phyloP scores from a whole-genome alignment of 2,329 filamentous ascomycete genomes.

The Colletotrichum graminicola region DNA sequence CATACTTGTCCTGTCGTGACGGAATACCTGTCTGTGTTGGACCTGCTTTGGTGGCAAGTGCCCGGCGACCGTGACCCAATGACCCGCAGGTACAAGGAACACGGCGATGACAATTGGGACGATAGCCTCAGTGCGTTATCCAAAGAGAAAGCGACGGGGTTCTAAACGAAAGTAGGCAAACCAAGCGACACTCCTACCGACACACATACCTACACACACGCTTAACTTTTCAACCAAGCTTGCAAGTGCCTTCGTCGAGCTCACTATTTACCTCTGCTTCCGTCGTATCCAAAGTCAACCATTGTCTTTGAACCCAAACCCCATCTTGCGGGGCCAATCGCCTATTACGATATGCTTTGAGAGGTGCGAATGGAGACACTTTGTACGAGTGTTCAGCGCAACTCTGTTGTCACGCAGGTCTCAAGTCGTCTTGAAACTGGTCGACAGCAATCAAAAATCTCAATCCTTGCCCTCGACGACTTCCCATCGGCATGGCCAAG shows the following conservation, averaged over 20 bases:
- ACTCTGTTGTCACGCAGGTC: slow-evolving; percentile 22
- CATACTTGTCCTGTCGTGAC: slow-evolving; percentile 9
- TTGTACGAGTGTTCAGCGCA: slow-evolving; percentile 18
- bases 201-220: background rate
- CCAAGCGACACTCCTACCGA: background rate
- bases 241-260: background rate
- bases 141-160: slow-evolving; percentile 7
- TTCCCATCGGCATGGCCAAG: background rate
- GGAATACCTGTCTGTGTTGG: background rate
- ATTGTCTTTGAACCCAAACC: slow-evolving; percentile 1
- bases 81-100: slow-evolving; percentile 1
- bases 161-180: background rate
- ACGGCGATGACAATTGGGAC: background rate
- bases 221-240: background rate
- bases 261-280: background rate
- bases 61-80: slow-evolving; percentile 11
- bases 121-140: background rate
- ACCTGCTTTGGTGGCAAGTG: slow-evolving; percentile 1
- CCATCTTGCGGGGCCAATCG: slow-evolving; percentile 14
- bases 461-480: slow-evolving; percentile 8
- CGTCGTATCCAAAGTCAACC: background rate
- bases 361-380: slow-evolving; percentile 6
- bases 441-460: background rate
- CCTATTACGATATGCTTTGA: slow-evolving; percentile 20
- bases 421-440: slow-evolving; percentile 30